Evolutionary conservation across 208 protist genomes (phyloP), one percentile per base, ranked within the genome.

Genomic region (Naegleria lovaniensis): DNA sequence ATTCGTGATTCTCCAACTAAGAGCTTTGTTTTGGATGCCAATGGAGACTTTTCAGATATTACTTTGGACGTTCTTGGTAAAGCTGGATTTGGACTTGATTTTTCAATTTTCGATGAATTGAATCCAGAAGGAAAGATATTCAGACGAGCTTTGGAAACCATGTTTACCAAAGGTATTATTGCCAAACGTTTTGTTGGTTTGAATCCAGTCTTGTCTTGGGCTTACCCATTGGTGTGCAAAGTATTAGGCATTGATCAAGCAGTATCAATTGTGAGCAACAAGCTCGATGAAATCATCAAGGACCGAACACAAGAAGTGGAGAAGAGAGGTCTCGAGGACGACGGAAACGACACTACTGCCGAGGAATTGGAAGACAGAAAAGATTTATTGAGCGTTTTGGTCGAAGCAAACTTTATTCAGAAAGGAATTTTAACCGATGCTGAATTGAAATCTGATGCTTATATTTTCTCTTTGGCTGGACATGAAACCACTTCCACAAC

Each of bases 1-100:
- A 36, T 79, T 67, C 22, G 11, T 15, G 55, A 67, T 22, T 29
- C 19, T 67, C 19, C 19, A 29, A 67, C 11, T 4, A 67, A 67
- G 55, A 29, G 55, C 19, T 67, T 67, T 29, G 22, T 67, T 29
- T 67, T 67, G 11, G 55, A 67, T 67, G 11, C 55, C 11, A 67
- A 67, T 67, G 67, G 25, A 36, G 67, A 79, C 67, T 79, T 36
- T 9, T 79, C 67, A 36, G 67, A 79, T n/a, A 79, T 36, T 25
- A 79, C 67, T 15, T 79, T 79, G 22, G 83, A 85, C 16, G 83
- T 85, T 48, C 15, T 85, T 22, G 83, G 83, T 25, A 85, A 85
- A 11, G 83, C 40, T 38, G 83, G 39, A 33, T 85, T 85, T 43
- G 83, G 83, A 33, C 16, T 48, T 40, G 83, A 85, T 85, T 85